Evolutionary conservation across 345 rosid species (phyloP), one percentile per base, ranked within the genome.

Genomic region (Moringa oleifera): DNA sequence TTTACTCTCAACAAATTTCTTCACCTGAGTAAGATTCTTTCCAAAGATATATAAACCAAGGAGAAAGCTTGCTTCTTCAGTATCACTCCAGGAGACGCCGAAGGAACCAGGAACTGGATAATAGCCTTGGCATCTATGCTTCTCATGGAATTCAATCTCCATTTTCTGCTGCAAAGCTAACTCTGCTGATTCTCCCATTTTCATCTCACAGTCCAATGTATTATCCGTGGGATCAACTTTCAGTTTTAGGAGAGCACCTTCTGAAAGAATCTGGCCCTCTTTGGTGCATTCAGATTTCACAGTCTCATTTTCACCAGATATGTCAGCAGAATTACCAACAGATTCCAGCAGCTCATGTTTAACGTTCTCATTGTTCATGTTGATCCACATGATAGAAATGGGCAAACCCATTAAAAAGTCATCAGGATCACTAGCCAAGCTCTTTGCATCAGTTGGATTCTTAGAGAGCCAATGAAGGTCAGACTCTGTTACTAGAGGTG

Each of bases 21-120:
- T 74, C 62, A 82, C 83, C 59, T 62, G 63, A 68, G 74, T 52
- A 51, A 85, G 80, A 65, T 85, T 80, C 70, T 82, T 85, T 55
- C 90, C 90, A 60, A 80, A 85, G 47, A 85, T 81, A 66, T 85
- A 85, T 57, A 85, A 68, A 46, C 87, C 86, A 63, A 85, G 83
- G 57, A 85, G 69, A 67, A 85, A 80, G 70, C 71, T 46, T 17
- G 66, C 72, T 62, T 68, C 73, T 55, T 82, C 85, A 4, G 25
- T 25, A 55, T 80, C 73, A 19, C 65, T 68, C 83, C 83, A 80
- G 55, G 58, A 15, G 17, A 57, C 74, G 54, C 37, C 54, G 7
- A 28, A 5, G 23, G 70, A 64, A 59, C 86, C 83, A 49, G 90
- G 86, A 50, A 77, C 79, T 31, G 50, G 67, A 55, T 58, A 69